Evolutionary conservation across 768 basidiomycete genomes (phyloP).

Genomic region (Mycena latifolia): DNA sequence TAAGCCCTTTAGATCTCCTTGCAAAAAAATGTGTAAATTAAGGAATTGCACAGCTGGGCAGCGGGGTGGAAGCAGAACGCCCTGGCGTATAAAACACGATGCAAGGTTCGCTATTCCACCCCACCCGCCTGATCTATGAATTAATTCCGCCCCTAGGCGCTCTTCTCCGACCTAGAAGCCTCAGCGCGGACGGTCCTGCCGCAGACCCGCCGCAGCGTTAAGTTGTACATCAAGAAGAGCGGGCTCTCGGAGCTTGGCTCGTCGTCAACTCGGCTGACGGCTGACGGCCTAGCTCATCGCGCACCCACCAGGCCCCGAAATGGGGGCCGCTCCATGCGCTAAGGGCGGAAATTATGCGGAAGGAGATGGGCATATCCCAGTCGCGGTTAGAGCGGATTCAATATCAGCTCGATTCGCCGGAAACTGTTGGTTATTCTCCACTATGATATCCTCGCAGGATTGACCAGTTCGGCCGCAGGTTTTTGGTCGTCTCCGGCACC

Average conservation of each 20-base stretch:
- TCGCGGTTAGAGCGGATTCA: slow-evolving; percentile 26
- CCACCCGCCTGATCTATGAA: background rate
- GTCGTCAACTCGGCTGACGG: slow-evolving; percentile 29
- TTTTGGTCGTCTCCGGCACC: slow-evolving; percentile 27
- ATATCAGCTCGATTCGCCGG: slow-evolving; percentile 32
- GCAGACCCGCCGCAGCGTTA: slow-evolving; percentile 29
- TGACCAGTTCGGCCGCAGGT: background rate
- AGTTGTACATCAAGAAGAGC: slow-evolving; percentile 32
- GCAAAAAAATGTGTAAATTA: background rate
- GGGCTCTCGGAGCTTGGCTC: slow-evolving; percentile 35
- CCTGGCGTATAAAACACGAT: slow-evolving; percentile 36
- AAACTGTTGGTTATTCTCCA: too few species aligned
- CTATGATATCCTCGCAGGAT: too few species aligned
- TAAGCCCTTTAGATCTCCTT: background rate
- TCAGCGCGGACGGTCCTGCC: slow-evolving; percentile 31
- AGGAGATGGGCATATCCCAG: slow-evolving; percentile 18
- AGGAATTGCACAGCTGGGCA: slow-evolving; percentile 37
- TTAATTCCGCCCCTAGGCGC: slow-evolving; percentile 9
- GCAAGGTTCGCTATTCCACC: slow-evolving; percentile 11
- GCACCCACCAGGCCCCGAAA: slow-evolving; percentile 17
- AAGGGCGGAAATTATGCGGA: slow-evolving; percentile 26
- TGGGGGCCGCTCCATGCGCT: slow-evolving; percentile 21
- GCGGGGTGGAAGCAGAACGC: slow-evolving; percentile 44
- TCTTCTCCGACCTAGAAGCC: slow-evolving; percentile 30
- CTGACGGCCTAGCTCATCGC: slow-evolving; percentile 9